Conservation (phyloP, 1,284 basidiomycete genomes). For the Austroboletus novae-zelandiae region DNA sequence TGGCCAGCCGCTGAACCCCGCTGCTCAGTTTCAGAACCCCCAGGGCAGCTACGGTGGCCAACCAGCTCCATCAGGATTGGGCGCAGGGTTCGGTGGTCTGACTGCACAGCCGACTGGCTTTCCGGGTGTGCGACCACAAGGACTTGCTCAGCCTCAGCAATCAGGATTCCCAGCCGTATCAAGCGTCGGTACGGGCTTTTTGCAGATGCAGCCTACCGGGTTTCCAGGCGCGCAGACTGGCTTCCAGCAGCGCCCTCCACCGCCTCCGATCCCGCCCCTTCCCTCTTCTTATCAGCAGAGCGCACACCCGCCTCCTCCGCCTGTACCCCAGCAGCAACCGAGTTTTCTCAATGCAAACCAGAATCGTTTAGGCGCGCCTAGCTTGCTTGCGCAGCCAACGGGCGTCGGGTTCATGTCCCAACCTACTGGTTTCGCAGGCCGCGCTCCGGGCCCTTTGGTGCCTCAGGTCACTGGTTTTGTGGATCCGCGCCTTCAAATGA, state of each 20-base stretch:
- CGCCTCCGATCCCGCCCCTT: conserved; percentile 56
- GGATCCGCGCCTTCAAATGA: conserved; percentile 81
- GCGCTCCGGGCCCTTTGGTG: conserved; percentile 51
- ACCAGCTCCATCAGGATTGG: conserved; percentile 14
- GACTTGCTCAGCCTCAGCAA: conserved; percentile 25
- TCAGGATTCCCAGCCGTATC: conserved; percentile 37
- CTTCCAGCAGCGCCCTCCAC: conserved; percentile 50
- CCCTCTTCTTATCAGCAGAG: conserved; percentile 65
- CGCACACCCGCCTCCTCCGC: conserved; percentile 39
- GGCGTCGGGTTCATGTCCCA: conserved; percentile 21
- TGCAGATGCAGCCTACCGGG: conserved; percentile 53
- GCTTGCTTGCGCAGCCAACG: conserved; percentile 16
- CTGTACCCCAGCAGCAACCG: conserved; percentile 40
- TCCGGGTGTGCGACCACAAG: conserved; percentile 30
- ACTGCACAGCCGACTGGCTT: conserved; percentile 46
- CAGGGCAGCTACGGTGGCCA: conserved; percentile 21
- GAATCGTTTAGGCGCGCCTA: conserved; percentile 8
- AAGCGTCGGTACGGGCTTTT: conserved; percentile 33
- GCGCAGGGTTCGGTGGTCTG: conserved; percentile 29
- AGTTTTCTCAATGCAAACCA: conserved; percentile 49
- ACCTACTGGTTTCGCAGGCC: conserved; percentile 47
- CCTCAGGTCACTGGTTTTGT: conserved; percentile 82
- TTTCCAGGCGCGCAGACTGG: conserved; percentile 40
- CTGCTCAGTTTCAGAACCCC: conserved; percentile 33
- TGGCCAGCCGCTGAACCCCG: conserved; percentile 35